Percentiles rank a stretch among this genome's conserved stretches.
These are phyloP conservation scores for Haemoproteus tartakovskyi DNA, from an alignment of 169 alveolate genomes.

Conservation along the genomic window DNA sequence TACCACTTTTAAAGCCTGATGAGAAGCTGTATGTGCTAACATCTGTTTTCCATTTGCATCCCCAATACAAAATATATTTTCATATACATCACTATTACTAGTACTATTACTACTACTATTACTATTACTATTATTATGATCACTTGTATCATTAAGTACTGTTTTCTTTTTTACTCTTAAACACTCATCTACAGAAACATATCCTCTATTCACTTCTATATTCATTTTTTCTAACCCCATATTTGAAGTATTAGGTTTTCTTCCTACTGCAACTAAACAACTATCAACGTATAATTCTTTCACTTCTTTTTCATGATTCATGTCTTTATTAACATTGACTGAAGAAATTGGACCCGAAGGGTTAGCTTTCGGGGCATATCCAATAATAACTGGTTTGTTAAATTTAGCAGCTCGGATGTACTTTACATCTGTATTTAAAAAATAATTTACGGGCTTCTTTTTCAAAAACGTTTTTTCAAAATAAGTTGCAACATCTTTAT, in stretches of 20 bases:
- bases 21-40: constrained; percentile 75
- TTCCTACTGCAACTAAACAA: constrained; percentile 78
- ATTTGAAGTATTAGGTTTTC: constrained; percentile 74
- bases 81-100: too few relatives aligned
- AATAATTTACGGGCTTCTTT: constrained; percentile 31
- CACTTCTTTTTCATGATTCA: too few relatives aligned
- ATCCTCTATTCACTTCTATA: constrained; percentile 59
- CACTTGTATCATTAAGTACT: constrained; percentile 6
- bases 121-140: too few relatives aligned
- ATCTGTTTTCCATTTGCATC: constrained; percentile 72
- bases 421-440: constrained; percentile 28
- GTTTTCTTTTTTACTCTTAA: constrained; percentile 54
- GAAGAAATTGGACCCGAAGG: too few relatives aligned
- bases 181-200: constrained; percentile 66
- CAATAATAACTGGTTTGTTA: constrained; percentile 27
- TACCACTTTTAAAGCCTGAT: constrained; percentile 83
- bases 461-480: constrained; percentile 58
- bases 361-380: constrained; percentile 4
- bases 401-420: constrained; percentile 25
- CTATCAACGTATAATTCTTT: constrained; percentile 70
- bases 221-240: constrained; percentile 65
- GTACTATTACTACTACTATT: too few relatives aligned
- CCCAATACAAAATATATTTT: constrained; percentile 70
- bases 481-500: constrained; percentile 58
- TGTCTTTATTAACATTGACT: too few relatives aligned